Evolutionary conservation across 2,329 filamentous ascomycete genomes (phyloP), one percentile per base, ranked within the genome.

Genomic region (Fusarium pilosicola): DNA sequence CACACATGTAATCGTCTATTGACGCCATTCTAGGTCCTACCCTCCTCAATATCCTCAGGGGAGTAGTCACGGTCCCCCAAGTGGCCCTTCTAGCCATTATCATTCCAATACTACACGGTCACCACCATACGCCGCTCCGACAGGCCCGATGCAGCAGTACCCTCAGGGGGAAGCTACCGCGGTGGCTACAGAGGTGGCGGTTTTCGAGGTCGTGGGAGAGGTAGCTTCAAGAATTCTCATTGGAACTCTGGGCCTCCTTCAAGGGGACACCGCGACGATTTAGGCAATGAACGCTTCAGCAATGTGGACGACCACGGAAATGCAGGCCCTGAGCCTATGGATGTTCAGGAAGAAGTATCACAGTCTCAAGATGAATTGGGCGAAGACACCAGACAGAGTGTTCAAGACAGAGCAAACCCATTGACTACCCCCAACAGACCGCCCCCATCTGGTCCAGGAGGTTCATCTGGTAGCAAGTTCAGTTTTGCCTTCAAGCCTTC

Each of bases 401-500:
- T 82, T 30, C 82, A 85, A 59, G 82, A 83, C 54, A 79, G 83
- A 28, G 86, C 88, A 20, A 67, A 66, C 64, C 84, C 86, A 61
- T 88, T 89, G 83, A 87, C 87, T 36, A 88, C 88, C 26, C 86
- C 89, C 17, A 85, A 82, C 64, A 88, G 88, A 65, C 85, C 88
- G 44, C 83, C 87, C 5, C 85, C 88, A 26, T 85, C 86, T 5
- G 87, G 88, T 10, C 85, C 88, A n/a, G 85, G 88, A 8, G 81
- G 81, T 22, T 81, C 83, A 4, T 84, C 85, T 61, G 90, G 90
- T 42, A 90, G 90, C 49, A 96, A 96, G 83, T 97, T 98, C 79
- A 97, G 94, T 80, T 98, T 98, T 81, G 94, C 95, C 3, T 94
- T 98, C 82, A 98, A 98, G 80, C 89, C 91, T 15, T 89, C 92